Base-by-base conservation (phyloP, 2,329 filamentous ascomycete species). In the Elsinoe batatas region DNA sequence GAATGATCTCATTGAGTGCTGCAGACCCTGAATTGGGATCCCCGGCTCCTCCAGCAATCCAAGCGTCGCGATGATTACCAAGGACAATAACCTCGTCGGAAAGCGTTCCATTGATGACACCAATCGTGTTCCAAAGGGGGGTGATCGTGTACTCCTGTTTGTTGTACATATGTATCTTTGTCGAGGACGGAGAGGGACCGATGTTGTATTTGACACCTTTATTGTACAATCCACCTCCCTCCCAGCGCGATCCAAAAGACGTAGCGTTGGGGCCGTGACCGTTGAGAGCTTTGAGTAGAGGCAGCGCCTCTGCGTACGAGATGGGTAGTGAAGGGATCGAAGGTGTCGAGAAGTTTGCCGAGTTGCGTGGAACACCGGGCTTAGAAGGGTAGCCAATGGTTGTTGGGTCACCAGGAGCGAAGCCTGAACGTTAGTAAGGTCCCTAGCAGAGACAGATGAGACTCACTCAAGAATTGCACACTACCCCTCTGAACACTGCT, bases 381-480 rank as follows among this genome's bases (percentile, higher is more conserved):
- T 91, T 91, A 0, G 90, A 95, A 6, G 91, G 87, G 65, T 95
- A 96, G 10, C 93, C 93, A 15, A 90, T 89, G 0, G 93, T 97
- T 0, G 93, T 95, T 49, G 91, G 91, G 65, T 97, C 82, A 54
- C 82, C 82, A 17, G 81, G 80, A 44, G 76, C 75, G 37, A 80
- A 73, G 60, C 78, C 79, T 81, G 37, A 11, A 22, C 5, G 43
- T 59, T 42, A 60, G 53, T 56, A 20, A 54, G 35, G 5, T 8
- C 13, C n/a, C 13, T 6, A 42, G 38, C 5, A 13, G 13, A 44
- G 7, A 32, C 12, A 26, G 3, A 10, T 18, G 22, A 18, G 3
- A 62, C 69, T 64, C 63, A 73, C 73, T 74, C 59, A 78, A 63
- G 54, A 74, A 77, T 69, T 93, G 83, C 6, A 85, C 82, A 66